A percentile compares a stretch with the other conserved stretches of the same genome.
Conservation (phyloP, 1,284 basidiomycete species). For the Puccinia horiana region DNA sequence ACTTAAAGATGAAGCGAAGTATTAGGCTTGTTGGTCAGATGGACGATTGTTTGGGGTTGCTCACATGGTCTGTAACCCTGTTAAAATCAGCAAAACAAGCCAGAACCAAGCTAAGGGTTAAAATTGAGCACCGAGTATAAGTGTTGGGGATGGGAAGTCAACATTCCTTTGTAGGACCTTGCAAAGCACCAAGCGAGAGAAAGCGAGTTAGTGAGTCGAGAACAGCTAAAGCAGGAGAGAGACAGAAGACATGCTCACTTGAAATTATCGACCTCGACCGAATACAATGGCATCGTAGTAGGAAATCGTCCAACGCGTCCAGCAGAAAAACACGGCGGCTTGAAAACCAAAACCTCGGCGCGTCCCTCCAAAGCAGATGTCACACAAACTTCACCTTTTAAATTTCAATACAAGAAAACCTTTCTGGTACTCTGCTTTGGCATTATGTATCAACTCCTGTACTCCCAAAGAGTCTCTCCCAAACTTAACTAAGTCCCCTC, state of each 20-base stretch:
- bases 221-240: not conserved
- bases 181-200: not conserved
- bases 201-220: not conserved
- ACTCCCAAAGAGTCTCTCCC: no score
- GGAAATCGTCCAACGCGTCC: no score
- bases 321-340: no score
- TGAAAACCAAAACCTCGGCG: no score
- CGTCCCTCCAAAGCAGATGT: no score
- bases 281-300: conserved; percentile 43
- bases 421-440: no score
- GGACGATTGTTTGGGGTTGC: not conserved
- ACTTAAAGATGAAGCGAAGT: conserved; percentile 15
- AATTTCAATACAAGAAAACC: no score
- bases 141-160: not conserved
- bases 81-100: not conserved
- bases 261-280: conserved; percentile 44
- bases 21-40: conserved; percentile 7
- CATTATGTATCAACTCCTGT: no score
- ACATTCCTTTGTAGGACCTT: conserved; percentile 47
- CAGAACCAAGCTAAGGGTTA: not conserved
- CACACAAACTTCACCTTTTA: no score
- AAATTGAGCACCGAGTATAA: not conserved
- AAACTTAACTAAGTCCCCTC: no score
- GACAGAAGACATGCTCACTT: conserved; percentile 17
- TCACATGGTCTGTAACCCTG: conserved; percentile 24